These are phyloP conservation scores for Schizochytrium sp. DNA, from an alignment of 108 stramenopile genomes.

Conservation along the genomic window DNA sequence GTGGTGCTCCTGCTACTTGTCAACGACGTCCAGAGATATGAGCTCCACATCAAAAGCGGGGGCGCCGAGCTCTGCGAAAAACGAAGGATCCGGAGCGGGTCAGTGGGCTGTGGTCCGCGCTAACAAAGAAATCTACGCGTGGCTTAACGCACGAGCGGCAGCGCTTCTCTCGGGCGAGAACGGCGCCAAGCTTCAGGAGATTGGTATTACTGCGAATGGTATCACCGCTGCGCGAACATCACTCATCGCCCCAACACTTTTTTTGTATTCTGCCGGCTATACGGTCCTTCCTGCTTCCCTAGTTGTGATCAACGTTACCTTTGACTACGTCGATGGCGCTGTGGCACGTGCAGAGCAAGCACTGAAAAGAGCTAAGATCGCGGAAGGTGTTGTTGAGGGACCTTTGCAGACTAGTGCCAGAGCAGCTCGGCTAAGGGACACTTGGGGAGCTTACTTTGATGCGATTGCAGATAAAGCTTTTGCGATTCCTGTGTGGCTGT, in stretches of 20 bases:
- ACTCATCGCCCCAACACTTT: constrained; percentile 20
- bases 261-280: background rate
- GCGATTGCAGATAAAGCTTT: constrained; percentile 58
- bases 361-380: background rate
- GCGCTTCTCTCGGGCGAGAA: background rate
- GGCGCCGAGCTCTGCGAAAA: background rate
- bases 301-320: constrained; percentile 52
- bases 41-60: too few species aligned
- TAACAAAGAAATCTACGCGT: background rate
- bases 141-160: background rate
- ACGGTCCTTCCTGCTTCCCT: background rate
- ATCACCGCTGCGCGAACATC: constrained; percentile 26
- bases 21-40: too few species aligned
- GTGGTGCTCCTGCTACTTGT: too few species aligned
- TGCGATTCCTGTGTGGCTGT: constrained; percentile 50
- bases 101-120: constrained; percentile 35
- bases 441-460: constrained; percentile 59
- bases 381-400: background rate
- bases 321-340: constrained; percentile 43
- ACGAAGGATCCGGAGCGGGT: constrained; percentile 5
- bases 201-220: background rate
- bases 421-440: constrained; percentile 6
- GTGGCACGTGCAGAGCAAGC: constrained; percentile 48
- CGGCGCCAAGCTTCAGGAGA: background rate
- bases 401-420: background rate